Evolutionary conservation across 164 flowering plant genomes (phyloP), one percentile per base, ranked within the genome.

Genomic region (Hamamelis virginiana): DNA sequence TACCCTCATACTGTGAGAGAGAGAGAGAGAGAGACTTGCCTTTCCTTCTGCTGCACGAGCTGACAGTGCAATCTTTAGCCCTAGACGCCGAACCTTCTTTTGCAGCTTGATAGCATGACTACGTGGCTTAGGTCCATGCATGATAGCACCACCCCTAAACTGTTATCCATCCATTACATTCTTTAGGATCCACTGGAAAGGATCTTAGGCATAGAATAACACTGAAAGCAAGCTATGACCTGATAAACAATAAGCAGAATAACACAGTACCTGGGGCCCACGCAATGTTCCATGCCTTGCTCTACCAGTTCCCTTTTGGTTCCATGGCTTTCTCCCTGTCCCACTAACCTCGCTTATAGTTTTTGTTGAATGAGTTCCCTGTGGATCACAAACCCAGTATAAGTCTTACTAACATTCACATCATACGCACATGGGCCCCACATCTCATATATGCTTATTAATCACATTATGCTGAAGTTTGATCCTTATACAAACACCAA

Each of bases 361-460:
- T 86, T 92, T 95, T 33, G 98, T 95, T 72, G 97, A 92, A 83
- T 91, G 97, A 55, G 98, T 93, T 60, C 98, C 98, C 98, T 93
- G 84, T 13, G 1, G 25, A 53, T 23, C 48, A 64, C 8, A n/a
- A 44, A 72, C 59, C n/a, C 47, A 38, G 57, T 51, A 16, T 62
- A 8, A 23, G 8, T 15, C 26, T 57, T 16, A 63, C 27, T 9
- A 19, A 55, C 18, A 52, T 28, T 41, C 22, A 45, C 26, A 18
- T 62, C 19, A 4, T 8, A 55, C 12, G 11, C 25, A 23, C 1
- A 21, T 11, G 9, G 41, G 19, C 26, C 58, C 16, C 58, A 55
- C 23, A 8, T 1, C 22, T 50, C 19, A 50, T n/a, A 50, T 50
- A 15, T 50, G 53, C 6, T 50, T 50, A 50, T 50, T n/a, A 50